Evolutionary conservation across 352 stramenopile species (phyloP).

Genomic region (Globisporangium cystogenes): DNA sequence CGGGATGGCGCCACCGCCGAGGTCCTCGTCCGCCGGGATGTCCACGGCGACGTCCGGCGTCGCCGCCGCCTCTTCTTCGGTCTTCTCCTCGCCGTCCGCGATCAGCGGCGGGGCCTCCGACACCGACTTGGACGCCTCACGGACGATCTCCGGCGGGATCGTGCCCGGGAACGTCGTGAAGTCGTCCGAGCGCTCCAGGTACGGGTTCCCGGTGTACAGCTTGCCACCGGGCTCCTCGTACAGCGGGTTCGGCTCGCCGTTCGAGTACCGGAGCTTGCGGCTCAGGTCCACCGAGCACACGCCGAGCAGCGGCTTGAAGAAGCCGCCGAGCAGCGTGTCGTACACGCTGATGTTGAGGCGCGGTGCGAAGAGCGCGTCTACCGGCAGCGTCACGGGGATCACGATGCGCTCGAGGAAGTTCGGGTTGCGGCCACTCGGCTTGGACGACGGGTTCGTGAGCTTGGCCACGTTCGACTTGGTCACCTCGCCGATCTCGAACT

Average conservation of each 20-base stretch:
- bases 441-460: slow-evolving; percentile 72
- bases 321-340: slow-evolving; percentile 80
- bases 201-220: slow-evolving; percentile 43
- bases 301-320: slow-evolving; percentile 77
- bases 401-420: slow-evolving; percentile 89
- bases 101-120: background rate
- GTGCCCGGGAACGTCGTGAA: slow-evolving; percentile 53
- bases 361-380: slow-evolving; percentile 82
- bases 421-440: slow-evolving; percentile 70
- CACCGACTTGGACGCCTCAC: background rate
- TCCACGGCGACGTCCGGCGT: background rate
- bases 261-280: slow-evolving; percentile 66
- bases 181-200: slow-evolving; percentile 54
- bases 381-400: slow-evolving; percentile 74
- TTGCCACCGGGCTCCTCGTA: slow-evolving; percentile 37
- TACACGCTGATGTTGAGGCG: slow-evolving; percentile 82
- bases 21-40: slow-evolving; percentile 6
- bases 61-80: slow-evolving; percentile 3
- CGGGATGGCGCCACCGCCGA: slow-evolving; percentile 11
- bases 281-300: slow-evolving; percentile 69
- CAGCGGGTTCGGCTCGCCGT: slow-evolving; percentile 52
- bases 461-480: slow-evolving; percentile 51
- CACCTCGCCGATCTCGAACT: slow-evolving; percentile 80
- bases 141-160: slow-evolving; percentile 15
- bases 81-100: background rate